Conservation (phyloP, 768 basidiomycete species). For the Russula sp. region DNA sequence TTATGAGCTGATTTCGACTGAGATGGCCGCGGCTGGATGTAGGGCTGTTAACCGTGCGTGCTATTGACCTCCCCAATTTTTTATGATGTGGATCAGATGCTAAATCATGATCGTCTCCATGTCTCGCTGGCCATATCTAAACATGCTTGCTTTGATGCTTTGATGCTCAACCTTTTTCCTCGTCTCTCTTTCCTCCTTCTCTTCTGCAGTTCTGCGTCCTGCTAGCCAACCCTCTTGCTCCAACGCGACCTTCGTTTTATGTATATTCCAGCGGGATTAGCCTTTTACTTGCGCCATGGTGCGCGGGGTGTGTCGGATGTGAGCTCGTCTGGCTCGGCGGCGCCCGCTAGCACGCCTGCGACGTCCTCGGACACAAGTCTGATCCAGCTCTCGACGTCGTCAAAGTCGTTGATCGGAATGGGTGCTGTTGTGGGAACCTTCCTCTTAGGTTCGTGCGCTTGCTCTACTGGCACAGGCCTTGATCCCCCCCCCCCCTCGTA, state of each 20-base stretch:
- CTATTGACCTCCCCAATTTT: no score
- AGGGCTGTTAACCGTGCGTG: not conserved
- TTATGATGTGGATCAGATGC: not conserved
- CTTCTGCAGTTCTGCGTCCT: slow-evolving; percentile 17
- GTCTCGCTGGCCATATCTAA: not conserved
- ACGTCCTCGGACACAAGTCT: not conserved
- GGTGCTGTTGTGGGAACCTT: slow-evolving; percentile 35
- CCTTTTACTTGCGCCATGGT: slow-evolving; percentile 23
- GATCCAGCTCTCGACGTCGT: slow-evolving; percentile 30
- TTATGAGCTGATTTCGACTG: not conserved
- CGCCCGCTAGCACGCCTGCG: slow-evolving; percentile 7
- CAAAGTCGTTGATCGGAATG: slow-evolving; percentile 33
- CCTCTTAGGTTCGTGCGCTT: slow-evolving; percentile 29
- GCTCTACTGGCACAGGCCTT: no score
- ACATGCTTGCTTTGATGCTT: not conserved
- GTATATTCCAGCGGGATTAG: slow-evolving; percentile 11
- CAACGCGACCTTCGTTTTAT: slow-evolving; percentile 21
- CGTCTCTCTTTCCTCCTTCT: not conserved
- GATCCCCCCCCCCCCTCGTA: not conserved
- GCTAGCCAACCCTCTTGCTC: slow-evolving; percentile 26
- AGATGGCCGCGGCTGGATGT: not conserved
- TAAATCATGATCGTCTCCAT: not conserved
- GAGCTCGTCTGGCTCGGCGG: not conserved
- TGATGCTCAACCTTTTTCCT: slow-evolving; percentile 12
- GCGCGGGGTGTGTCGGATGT: slow-evolving; percentile 8